Conservation (phyloP, 2,329 filamentous ascomycete species). For the Colletotrichum orbiculare region DNA sequence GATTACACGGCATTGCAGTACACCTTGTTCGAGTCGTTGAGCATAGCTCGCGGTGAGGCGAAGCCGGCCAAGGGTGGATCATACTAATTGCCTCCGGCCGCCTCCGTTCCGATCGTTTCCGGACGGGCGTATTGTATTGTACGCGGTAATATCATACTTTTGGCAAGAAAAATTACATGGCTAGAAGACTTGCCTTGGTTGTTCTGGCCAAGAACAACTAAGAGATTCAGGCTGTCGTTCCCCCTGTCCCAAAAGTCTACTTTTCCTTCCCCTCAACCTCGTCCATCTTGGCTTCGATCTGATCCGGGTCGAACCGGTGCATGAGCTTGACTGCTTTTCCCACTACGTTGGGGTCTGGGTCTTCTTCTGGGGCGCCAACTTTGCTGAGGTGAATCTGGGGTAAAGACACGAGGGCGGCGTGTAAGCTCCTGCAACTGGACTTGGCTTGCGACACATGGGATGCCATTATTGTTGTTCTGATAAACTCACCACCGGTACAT, state of each 20-base stretch:
- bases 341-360: constrained; percentile 64
- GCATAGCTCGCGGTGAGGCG: constrained; percentile 55
- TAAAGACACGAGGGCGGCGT: not conserved
- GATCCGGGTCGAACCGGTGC: constrained; percentile 77
- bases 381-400: constrained; percentile 72
- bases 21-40: constrained; percentile 58
- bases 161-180: too few relatives aligned
- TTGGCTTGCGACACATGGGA: constrained; percentile 11
- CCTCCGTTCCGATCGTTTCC: too few relatives aligned
- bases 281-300: constrained; percentile 78
- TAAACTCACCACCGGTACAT: constrained; percentile 78
- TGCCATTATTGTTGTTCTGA: not conserved
- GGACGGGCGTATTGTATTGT: too few relatives aligned
- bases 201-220: constrained; percentile 6
- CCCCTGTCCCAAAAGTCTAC: not conserved
- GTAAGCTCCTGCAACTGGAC: constrained; percentile 1
- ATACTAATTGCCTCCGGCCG: constrained; percentile 48
- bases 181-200: not conserved
- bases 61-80: constrained; percentile 51
- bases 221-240: constrained; percentile 3
- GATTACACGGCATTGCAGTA: constrained; percentile 64
- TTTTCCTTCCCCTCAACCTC: constrained; percentile 54
- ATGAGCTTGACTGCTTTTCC: constrained; percentile 77
- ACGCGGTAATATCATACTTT: too few relatives aligned
- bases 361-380: constrained; percentile 59